A percentile compares a stretch with the other conserved stretches of the same genome.
Conservation (phyloP, 805 yeast species). For the Metschnikowia chrysomelidarum region DNA sequence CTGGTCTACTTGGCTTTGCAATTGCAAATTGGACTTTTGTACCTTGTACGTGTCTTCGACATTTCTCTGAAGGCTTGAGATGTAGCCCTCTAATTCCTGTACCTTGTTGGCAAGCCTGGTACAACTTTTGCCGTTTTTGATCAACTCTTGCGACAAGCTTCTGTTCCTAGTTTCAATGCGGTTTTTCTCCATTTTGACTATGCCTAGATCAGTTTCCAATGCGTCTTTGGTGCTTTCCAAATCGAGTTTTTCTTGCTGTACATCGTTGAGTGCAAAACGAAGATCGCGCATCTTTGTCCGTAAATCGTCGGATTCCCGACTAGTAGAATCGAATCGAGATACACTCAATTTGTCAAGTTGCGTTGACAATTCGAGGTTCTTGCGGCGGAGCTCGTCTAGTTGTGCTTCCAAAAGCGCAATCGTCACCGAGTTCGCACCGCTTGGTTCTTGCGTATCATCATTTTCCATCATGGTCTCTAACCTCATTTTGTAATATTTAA, state of each 20-base stretch:
- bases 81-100: conserved; percentile 17
- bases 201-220: conserved; percentile 31
- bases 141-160: conserved; percentile 31
- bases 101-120: conserved; percentile 30
- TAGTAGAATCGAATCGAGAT: conserved; percentile 2
- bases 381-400: conserved; percentile 30
- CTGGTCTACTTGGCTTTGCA: conserved; percentile 32
- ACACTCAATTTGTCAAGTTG: conserved; percentile 15
- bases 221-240: conserved; percentile 25
- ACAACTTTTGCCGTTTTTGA: conserved; percentile 28
- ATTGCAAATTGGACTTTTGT: conserved; percentile 11
- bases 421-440: conserved; percentile 12
- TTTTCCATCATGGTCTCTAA: conserved; percentile 22
- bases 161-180: conserved; percentile 28
- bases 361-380: conserved; percentile 25
- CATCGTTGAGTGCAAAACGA: conserved; percentile 9
- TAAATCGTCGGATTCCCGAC: conserved; percentile 8
- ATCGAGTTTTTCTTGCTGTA: conserved; percentile 15
- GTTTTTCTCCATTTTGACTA: conserved; percentile 28
- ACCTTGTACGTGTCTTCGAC: conserved; percentile 9
- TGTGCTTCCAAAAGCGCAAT: conserved; percentile 31
- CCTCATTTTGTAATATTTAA: conserved; percentile 31
- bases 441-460: conserved; percentile 9
- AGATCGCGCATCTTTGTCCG: conserved; percentile 12
- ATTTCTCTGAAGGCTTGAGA: conserved; percentile 8